Conservation (phyloP, 192 early-diverging fungal genomes). For the Rhizophagus prolifer region DNA sequence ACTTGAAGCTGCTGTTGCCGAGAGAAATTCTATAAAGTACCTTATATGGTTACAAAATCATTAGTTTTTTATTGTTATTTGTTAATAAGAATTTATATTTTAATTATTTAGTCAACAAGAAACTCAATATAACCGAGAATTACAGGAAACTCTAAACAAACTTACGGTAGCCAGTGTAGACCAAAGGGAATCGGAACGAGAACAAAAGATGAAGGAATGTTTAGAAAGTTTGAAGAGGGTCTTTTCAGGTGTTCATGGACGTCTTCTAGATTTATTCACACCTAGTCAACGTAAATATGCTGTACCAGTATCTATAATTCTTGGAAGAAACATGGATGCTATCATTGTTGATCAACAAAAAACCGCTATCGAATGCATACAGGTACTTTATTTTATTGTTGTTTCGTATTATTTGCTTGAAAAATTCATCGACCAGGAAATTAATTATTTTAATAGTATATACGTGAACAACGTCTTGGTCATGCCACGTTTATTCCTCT, state of each 20-base stretch:
- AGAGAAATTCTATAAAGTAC: conserved; percentile 64
- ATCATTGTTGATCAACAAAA: conserved; percentile 91
- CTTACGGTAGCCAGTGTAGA: conserved; percentile 82
- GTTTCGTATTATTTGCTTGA: neutral
- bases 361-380: conserved; percentile 95
- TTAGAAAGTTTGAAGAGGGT: conserved; percentile 78
- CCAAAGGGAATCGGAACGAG: conserved; percentile 80
- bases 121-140: conserved; percentile 81
- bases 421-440: neutral
- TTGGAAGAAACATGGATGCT: conserved; percentile 92
- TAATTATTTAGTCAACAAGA: conserved; percentile 53
- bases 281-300: conserved; percentile 94
- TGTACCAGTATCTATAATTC: conserved; percentile 76
- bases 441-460: conserved; percentile 52
- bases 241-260: conserved; percentile 89
- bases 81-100: neutral
- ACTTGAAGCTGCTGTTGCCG: conserved; percentile 57
- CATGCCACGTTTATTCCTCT: conserved; percentile 94
- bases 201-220: conserved; percentile 72
- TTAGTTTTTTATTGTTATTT: conserved; percentile 15
- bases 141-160: conserved; percentile 71
- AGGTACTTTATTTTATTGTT: conserved; percentile 43
- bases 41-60: conserved; percentile 8
- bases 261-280: conserved; percentile 85
- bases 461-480: conserved; percentile 89